Percentiles rank a stretch among this genome's conserved stretches.
phyloP scores from a whole-genome alignment of 1,284 basidiomycete genomes.

The Gymnopus androsaceus region DNA sequence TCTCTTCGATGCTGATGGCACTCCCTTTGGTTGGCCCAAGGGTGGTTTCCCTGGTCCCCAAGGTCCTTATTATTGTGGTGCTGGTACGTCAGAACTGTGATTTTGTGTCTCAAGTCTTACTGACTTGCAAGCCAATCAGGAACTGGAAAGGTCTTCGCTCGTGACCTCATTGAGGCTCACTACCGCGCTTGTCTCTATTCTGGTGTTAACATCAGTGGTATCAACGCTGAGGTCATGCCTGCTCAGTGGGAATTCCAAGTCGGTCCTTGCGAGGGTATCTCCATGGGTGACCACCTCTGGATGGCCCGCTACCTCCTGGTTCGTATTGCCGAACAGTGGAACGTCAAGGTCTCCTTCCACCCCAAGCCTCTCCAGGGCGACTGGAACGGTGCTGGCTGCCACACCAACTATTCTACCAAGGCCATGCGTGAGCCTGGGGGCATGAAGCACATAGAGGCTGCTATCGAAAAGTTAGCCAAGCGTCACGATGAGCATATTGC shows the following conservation, averaged over 20 bases:
- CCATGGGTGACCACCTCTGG: conserved; percentile 99
- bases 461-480: conserved; percentile 88
- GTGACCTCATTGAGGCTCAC: conserved; percentile 99
- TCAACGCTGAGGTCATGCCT: conserved; percentile 99
- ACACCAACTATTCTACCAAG: conserved; percentile 93
- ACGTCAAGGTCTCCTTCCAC: conserved; percentile 97
- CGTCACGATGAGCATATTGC: conserved; percentile 91
- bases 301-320: conserved; percentile 93
- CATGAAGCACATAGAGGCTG: conserved; percentile 91
- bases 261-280: conserved; percentile 95
- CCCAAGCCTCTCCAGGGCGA: conserved; percentile 97
- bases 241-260: conserved; percentile 99
- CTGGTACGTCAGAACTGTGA: too few species aligned
- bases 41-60: conserved; percentile 99
- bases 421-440: conserved; percentile 92
- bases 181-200: conserved; percentile 97
- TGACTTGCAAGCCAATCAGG: conserved; percentile 47
- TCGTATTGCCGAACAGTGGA: conserved; percentile 98
- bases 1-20: conserved; percentile 91
- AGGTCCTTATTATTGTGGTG: conserved; percentile 99
- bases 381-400: conserved; percentile 99
- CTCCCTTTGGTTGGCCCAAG: conserved; percentile 96
- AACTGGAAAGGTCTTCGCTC: conserved; percentile 96
- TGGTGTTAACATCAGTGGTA: conserved; percentile 97
- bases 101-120: conserved; percentile 21